These are phyloP conservation scores for Dioszegia aurantiaca DNA, from an alignment of 768 basidiomycete genomes.

Conservation along the genomic window DNA sequence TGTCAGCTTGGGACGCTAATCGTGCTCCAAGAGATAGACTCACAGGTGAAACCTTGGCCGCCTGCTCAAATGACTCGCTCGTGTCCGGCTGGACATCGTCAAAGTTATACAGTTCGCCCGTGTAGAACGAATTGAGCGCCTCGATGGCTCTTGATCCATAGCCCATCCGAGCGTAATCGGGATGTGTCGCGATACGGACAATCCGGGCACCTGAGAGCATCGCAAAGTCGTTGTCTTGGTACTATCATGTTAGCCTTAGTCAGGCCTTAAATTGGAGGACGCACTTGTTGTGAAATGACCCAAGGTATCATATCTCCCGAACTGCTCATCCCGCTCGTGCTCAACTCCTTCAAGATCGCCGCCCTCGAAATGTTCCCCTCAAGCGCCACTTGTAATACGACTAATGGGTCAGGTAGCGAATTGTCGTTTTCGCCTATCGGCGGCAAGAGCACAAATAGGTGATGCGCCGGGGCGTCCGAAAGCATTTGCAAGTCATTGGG, in stretches of 20 bases:
- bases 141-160: conserved; percentile 88
- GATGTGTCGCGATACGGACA: conserved; percentile 91
- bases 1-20: background rate
- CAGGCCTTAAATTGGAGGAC: conserved; percentile 7
- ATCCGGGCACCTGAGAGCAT: conserved; percentile 83
- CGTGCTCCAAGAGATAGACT: conserved; percentile 3
- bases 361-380: conserved; percentile 88
- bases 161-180: conserved; percentile 96
- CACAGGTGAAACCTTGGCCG: conserved; percentile 48
- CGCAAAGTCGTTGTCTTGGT: conserved; percentile 92
- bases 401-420: conserved; percentile 89
- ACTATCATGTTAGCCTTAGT: conserved; percentile 58
- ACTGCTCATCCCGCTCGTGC: conserved; percentile 70
- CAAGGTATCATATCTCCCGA: conserved; percentile 98
- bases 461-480: conserved; percentile 94
- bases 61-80: conserved; percentile 65
- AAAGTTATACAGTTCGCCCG: conserved; percentile 83
- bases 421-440: conserved; percentile 86
- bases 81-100: conserved; percentile 62
- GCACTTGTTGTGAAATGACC: conserved; percentile 73
- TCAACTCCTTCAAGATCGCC: conserved; percentile 78
- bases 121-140: conserved; percentile 83
- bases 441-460: conserved; percentile 90
- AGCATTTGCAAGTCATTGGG: conserved; percentile 98
- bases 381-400: conserved; percentile 90